Percentiles rank a stretch among this genome's conserved stretches.
Evolutionary conservation across 257 asterid genomes (phyloP).

Genomic region (Mentha longifolia): DNA sequence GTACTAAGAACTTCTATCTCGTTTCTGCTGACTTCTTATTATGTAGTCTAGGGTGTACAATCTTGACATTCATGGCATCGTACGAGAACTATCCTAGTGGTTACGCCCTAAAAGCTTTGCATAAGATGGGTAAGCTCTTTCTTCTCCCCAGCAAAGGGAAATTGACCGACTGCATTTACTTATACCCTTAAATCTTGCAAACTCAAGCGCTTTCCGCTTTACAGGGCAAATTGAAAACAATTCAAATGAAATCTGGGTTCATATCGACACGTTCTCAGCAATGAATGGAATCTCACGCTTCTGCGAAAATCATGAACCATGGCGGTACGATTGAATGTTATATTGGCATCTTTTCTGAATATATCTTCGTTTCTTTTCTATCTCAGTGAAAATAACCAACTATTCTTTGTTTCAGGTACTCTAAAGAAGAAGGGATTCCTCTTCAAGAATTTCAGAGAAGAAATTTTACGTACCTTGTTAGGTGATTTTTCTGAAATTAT

Average conservation of each 20-base stretch:
- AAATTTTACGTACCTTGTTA: conserved; percentile 79
- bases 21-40: conserved; percentile 49
- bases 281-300: conserved; percentile 96
- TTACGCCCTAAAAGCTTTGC: conserved; percentile 71
- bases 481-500: conserved; percentile 48
- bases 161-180: conserved; percentile 9
- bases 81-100: conserved; percentile 95
- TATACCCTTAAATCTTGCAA: conserved; percentile 7
- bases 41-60: conserved; percentile 87
- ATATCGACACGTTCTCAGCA: conserved; percentile 87
- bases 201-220: conserved; percentile 12
- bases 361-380: conserved; percentile 13
- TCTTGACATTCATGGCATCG: conserved; percentile 76
- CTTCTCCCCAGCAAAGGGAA: conserved; percentile 11
- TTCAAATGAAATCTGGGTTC: conserved; percentile 72
- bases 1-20: conserved; percentile 8
- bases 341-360: conserved; percentile 9
- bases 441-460: conserved; percentile 53
- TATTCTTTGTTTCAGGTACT: conserved; percentile 61
- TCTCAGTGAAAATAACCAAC: not conserved
- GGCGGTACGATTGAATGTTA: conserved; percentile 60
- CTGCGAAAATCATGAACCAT: conserved; percentile 70
- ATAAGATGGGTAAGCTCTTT: conserved; percentile 66
- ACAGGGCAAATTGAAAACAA: conserved; percentile 57
- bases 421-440: conserved; percentile 87